phyloP scores from a whole-genome alignment of 192 early-diverging fungal genomes.

The Coemansia sp. region DNA sequence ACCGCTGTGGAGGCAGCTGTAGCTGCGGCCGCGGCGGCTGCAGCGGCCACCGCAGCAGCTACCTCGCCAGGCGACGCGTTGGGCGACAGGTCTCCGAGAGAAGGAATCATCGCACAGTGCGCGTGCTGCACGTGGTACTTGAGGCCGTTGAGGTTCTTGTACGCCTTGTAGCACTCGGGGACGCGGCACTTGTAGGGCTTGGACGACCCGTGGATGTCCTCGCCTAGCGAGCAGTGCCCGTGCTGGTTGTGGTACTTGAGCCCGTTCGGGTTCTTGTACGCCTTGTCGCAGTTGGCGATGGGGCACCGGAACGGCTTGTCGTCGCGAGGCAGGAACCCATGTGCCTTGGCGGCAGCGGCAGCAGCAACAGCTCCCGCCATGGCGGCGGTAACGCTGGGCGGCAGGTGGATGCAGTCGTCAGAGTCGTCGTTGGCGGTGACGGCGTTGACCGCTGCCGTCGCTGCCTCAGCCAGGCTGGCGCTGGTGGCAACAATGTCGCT shows the following conservation, averaged over 20 bases:
- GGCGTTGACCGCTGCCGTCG: slow-evolving; percentile 35
- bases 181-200: slow-evolving; percentile 80
- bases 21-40: slow-evolving; percentile 54
- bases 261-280: slow-evolving; percentile 98
- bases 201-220: slow-evolving; percentile 59
- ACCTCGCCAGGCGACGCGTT: slow-evolving; percentile 60
- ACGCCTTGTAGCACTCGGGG: slow-evolving; percentile 84
- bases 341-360: slow-evolving; percentile 46
- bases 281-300: slow-evolving; percentile 84
- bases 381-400: slow-evolving; percentile 55
- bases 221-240: slow-evolving; percentile 74
- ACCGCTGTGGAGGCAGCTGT: slow-evolving; percentile 22
- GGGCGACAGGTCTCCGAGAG: slow-evolving; percentile 41
- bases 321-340: slow-evolving; percentile 51
- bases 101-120: slow-evolving; percentile 63
- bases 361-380: slow-evolving; percentile 54
- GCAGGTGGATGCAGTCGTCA: slow-evolving; percentile 49
- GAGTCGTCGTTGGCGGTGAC: slow-evolving; percentile 37
- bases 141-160: slow-evolving; percentile 96
- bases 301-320: slow-evolving; percentile 92
- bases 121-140: slow-evolving; percentile 95
- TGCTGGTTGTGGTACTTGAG: slow-evolving; percentile 98
- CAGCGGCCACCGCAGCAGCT: slow-evolving; percentile 62
- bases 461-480: slow-evolving; percentile 36
- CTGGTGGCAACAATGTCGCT: slow-evolving; percentile 13